Conservation (phyloP, 805 yeast species). For the Wickerhamomyces queroliae region DNA sequence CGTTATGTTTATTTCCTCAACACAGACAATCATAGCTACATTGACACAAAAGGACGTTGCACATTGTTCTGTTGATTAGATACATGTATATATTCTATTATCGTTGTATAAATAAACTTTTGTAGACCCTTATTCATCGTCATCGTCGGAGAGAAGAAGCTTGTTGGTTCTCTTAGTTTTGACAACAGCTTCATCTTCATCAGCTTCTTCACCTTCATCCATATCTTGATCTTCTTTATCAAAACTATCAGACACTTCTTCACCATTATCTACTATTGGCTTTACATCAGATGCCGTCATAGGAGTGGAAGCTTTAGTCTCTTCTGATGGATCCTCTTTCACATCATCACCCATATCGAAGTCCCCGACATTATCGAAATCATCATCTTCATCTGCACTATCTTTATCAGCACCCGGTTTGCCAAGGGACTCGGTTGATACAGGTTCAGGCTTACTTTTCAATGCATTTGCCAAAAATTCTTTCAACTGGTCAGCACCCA, state of each 20-base stretch:
- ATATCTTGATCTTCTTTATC: background rate
- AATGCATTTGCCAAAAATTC: constrained; percentile 2
- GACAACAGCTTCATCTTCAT: constrained; percentile 1
- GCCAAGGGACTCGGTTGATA: background rate
- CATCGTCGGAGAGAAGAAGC: constrained; percentile 12
- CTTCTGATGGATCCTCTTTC: background rate
- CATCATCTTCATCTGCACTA: constrained; percentile 1
- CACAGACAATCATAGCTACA: constrained; percentile 53
- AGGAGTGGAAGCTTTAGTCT: background rate
- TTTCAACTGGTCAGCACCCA: constrained; percentile 10
- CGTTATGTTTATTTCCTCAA: constrained; percentile 77
- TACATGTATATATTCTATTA: too few relatives aligned
- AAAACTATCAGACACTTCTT: background rate
- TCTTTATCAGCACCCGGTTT: constrained; percentile 3
- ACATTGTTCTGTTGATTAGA: constrained; percentile 15
- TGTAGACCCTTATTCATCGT: constrained; percentile 2
- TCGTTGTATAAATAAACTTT: background rate
- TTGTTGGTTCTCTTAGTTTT: constrained; percentile 4
- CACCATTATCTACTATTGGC: constrained; percentile 4
- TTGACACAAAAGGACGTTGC: constrained; percentile 9
- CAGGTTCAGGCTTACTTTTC: background rate
- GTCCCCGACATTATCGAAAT: constrained; percentile 1
- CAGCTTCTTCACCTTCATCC: constrained; percentile 2
- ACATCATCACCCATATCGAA: background rate
- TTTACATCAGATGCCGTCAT: background rate